Evolutionary conservation across 371 early-diverging fungal species (phyloP), one percentile per base, ranked within the genome.

Genomic region (Apophysomyces variabilis): DNA sequence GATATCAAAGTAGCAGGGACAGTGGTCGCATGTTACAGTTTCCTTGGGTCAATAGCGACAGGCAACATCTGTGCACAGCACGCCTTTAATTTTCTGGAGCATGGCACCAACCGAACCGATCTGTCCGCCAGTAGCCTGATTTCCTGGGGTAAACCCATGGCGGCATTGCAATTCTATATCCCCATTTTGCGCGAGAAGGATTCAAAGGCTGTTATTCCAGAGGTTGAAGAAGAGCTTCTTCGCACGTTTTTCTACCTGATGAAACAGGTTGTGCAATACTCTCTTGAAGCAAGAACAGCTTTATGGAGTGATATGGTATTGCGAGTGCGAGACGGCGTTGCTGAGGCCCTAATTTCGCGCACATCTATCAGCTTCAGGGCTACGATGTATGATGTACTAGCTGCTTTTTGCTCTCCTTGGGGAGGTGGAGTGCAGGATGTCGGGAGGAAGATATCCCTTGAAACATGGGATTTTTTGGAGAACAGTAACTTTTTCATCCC

Each of bases 91-190:
- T 75, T 72, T 37, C 71, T 83, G 26, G 64, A 67, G 18, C n/a
- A 14, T 2, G 72, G 67, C n/a, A 66, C 75, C 0, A 63, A 59
- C 38, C 45, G 68, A 16, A 26, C 64, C 32, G 66, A 76, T 9
- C 36, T 76, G 26, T 62, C 57, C 0, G 44, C 59, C 1, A 78
- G 77, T 32, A 57, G 59, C 0, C 41, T 78, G 4, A 80, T 80
- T 60, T 76, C 80, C 1, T 83, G 83, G 83, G 73, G 76, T 60
- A 83, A 75, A 21, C 73, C 77, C 1, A 61, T 78, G 39, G 66
- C 74, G 14, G 78, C 78, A 18, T 43, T 83, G 1, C 65, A 76
- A 5, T 80, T 68, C 41, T 83, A 78, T 59, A 47, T 64, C 5
- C 67, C 70, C 8, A 57, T 68, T 0, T 61, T 77, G 8, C 57